phyloP scores from a whole-genome alignment of 345 rosid genomes.

The Pugionium cornutum region DNA sequence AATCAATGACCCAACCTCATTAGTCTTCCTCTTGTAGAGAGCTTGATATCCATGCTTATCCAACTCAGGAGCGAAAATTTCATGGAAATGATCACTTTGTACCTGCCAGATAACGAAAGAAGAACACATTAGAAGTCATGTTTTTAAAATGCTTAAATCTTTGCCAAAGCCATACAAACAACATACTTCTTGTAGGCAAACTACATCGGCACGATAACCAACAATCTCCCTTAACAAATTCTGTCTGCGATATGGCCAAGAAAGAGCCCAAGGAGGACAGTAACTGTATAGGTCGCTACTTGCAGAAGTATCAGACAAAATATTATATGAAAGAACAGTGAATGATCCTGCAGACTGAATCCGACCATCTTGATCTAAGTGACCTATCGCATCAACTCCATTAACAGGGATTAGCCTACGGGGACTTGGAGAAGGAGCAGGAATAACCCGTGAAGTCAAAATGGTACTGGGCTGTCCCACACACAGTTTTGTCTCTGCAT shows the following conservation, averaged over 20 bases:
- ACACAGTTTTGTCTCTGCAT: constrained; percentile 68
- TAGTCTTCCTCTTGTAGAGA: constrained; percentile 84
- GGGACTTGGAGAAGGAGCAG: constrained; percentile 93
- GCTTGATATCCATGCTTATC: constrained; percentile 97
- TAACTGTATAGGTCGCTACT: constrained; percentile 79
- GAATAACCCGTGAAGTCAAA: constrained; percentile 90
- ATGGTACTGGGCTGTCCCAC: constrained; percentile 68
- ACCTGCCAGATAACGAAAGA: constrained; percentile 42
- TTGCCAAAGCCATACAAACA: neutral
- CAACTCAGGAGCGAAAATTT: constrained; percentile 86
- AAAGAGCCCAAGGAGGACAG: constrained; percentile 98
- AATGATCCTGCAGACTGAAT: constrained; percentile 71
- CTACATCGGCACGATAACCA: constrained; percentile 90
- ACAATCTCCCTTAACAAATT: constrained; percentile 88
- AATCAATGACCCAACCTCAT: constrained; percentile 55
- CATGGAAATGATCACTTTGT: constrained; percentile 91
- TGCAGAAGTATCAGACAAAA: constrained; percentile 76
- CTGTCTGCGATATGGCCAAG: constrained; percentile 96
- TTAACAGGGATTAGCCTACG: constrained; percentile 77
- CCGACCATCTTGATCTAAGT: constrained; percentile 70
- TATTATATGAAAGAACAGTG: constrained; percentile 93
- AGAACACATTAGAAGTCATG: neutral
- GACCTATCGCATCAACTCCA: constrained; percentile 63
- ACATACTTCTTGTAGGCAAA: constrained; percentile 93
- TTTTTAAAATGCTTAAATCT: too few species aligned